phyloP scores from a whole-genome alignment of 2,329 filamentous ascomycete species.

The Hypoxylon sp. region DNA sequence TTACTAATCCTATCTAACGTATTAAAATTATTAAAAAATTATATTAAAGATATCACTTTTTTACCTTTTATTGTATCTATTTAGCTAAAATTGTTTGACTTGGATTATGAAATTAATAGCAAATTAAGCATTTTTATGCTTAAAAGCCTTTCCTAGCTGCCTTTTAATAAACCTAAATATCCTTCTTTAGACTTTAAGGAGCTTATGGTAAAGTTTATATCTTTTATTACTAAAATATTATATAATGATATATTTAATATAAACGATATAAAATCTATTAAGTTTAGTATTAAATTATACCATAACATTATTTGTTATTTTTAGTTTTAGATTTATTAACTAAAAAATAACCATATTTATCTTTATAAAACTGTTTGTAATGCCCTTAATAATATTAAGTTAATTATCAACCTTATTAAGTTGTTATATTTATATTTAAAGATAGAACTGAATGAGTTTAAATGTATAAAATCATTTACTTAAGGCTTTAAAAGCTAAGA shows the following conservation, averaged over 20 bases:
- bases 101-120: not conserved
- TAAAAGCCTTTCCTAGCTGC: not conserved
- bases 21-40: not conserved
- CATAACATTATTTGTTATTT: not conserved
- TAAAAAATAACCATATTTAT: not conserved
- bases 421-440: not conserved
- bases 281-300: not conserved
- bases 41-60: not conserved
- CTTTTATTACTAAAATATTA: not conserved
- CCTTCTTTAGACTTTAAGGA: too few relatives aligned
- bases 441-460: too few relatives aligned
- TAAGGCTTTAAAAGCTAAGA: not conserved
- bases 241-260: not conserved
- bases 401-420: not conserved
- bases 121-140: not conserved
- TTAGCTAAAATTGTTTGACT: not conserved
- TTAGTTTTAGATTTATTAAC: not conserved
- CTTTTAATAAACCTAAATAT: too few relatives aligned
- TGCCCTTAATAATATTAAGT: not conserved
- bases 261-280: not conserved
- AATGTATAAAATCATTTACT: not conserved
- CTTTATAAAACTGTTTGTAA: not conserved
- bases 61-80: not conserved
- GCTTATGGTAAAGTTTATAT: too few relatives aligned
- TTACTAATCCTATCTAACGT: not conserved